phyloP scores from a whole-genome alignment of 768 basidiomycete species.

The Agaricus sinodeliciosus region DNA sequence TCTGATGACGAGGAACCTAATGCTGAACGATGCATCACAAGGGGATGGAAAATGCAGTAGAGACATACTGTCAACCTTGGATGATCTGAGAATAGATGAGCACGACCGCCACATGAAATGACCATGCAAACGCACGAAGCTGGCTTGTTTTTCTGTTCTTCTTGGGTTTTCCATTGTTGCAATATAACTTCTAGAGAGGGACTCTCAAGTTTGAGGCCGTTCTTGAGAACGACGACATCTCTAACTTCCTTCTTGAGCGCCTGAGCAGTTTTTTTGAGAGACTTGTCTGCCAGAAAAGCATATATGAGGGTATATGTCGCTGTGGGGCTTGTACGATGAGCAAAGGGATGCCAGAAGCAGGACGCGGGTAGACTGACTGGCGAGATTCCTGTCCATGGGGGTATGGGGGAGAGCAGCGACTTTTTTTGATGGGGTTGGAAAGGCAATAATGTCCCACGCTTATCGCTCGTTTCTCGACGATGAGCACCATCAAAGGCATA shows the following conservation, averaged over 20 bases:
- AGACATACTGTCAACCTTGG: slow-evolving; percentile 2
- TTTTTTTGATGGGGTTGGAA: slow-evolving; percentile 18
- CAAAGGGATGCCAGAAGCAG: neutral
- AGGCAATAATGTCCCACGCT: slow-evolving; percentile 26
- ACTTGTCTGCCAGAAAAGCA: slow-evolving; percentile 59
- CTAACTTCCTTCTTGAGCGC: slow-evolving; percentile 72
- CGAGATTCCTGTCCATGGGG: slow-evolving; percentile 45
- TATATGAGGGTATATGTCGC: slow-evolving; percentile 75
- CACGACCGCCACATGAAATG: slow-evolving; percentile 10
- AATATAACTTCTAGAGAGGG: slow-evolving; percentile 62
- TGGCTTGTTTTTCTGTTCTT: slow-evolving; percentile 17
- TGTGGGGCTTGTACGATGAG: slow-evolving; percentile 21
- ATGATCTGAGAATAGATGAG: neutral
- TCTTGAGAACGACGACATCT: slow-evolving; percentile 52
- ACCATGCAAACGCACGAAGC: slow-evolving; percentile 16
- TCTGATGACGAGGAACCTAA: slow-evolving; percentile 6
- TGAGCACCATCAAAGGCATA: slow-evolving; percentile 75
- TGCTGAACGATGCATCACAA: neutral
- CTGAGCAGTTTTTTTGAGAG: slow-evolving; percentile 64
- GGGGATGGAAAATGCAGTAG: neutral
- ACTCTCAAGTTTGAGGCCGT: slow-evolving; percentile 38
- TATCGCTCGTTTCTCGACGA: slow-evolving; percentile 15
- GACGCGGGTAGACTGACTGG: slow-evolving; percentile 31
- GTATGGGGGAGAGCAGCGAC: slow-evolving; percentile 9
- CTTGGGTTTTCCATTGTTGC: slow-evolving; percentile 49